These are phyloP conservation scores for Acacia pycnantha DNA, from an alignment of 331 rosid genomes.

Conservation along the genomic window DNA sequence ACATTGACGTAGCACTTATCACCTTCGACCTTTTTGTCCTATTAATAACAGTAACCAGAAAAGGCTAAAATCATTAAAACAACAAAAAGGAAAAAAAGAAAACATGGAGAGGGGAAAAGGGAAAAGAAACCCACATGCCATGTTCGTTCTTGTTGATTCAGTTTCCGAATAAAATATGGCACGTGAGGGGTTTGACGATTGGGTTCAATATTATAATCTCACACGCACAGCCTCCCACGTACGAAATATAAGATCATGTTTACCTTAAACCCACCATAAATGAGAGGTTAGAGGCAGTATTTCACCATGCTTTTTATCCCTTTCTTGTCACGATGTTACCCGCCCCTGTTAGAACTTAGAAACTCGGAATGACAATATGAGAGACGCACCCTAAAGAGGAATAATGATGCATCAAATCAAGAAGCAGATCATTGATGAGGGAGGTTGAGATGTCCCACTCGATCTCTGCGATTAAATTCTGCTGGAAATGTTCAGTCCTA, in stretches of 20 bases:
- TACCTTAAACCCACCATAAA: too few species aligned
- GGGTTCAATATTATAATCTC: not conserved
- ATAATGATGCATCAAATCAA: constrained; percentile 45
- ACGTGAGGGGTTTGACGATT: constrained; percentile 33
- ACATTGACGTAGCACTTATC: not conserved
- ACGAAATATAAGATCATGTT: not conserved
- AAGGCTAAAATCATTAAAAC: not conserved
- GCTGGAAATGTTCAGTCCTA: constrained; percentile 50
- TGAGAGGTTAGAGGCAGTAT: too few species aligned
- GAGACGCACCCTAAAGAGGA: not conserved
- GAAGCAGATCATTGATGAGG: constrained; percentile 57
- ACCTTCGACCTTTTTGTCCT: constrained; percentile 42
- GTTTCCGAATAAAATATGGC: constrained; percentile 11
- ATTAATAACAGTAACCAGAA: not conserved
- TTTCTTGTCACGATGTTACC: not conserved
- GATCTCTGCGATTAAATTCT: constrained; percentile 42
- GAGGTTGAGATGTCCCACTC: constrained; percentile 44
- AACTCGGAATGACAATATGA: not conserved
- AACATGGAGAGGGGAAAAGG: not conserved
- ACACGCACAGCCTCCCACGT: not conserved
- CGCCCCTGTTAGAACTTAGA: not conserved
- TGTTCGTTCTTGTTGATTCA: constrained; percentile 20
- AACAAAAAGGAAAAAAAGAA: not conserved
- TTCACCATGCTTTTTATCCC: not conserved
- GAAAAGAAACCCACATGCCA: constrained; percentile 32